Conservation (phyloP, 371 early-diverging fungal species). For the Mortierella polycephala region DNA sequence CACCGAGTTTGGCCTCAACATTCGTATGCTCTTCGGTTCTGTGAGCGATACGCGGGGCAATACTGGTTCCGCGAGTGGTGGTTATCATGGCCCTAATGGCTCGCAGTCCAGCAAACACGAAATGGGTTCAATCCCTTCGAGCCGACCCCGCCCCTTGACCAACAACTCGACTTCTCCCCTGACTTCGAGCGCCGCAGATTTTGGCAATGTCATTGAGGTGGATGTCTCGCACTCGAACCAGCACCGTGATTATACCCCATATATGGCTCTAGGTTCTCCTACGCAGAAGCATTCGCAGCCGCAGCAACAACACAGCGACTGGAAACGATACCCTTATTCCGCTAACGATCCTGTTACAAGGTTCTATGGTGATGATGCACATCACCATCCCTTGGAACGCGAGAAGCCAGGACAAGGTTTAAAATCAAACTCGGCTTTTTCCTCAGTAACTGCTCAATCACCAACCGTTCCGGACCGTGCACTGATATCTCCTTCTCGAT, state of each 20-base stretch:
- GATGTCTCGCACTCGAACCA: conserved; percentile 5
- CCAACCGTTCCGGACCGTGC: too few species aligned
- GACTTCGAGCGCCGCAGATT: conserved; percentile 18
- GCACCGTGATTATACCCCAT: conserved; percentile 9
- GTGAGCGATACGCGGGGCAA: conserved; percentile 8
- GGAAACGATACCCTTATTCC: conserved; percentile 13
- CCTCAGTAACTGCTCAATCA: too few species aligned
- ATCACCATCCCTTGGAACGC: not conserved
- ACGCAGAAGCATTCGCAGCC: not conserved
- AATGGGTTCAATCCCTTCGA: conserved; percentile 22
- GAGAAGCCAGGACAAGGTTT: conserved; percentile 4
- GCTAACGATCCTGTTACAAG: not conserved
- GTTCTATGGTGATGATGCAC: not conserved
- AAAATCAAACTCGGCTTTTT: not conserved
- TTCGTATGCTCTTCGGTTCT: conserved; percentile 42
- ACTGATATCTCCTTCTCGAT: too few species aligned
- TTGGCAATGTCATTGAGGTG: conserved; percentile 19
- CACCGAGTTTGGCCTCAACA: conserved; percentile 53
- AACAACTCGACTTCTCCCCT: conserved; percentile 43
- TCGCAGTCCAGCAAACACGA: conserved; percentile 23
- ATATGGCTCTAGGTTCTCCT: not conserved
- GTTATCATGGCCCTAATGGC: conserved; percentile 8
- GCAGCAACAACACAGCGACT: not conserved
- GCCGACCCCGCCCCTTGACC: conserved; percentile 24
- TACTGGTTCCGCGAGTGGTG: conserved; percentile 5